Percentiles rank a stretch among this genome's conserved stretches.
Conservation (phyloP, 2,329 filamentous ascomycete genomes). For the Furcasterigmium sp. region DNA sequence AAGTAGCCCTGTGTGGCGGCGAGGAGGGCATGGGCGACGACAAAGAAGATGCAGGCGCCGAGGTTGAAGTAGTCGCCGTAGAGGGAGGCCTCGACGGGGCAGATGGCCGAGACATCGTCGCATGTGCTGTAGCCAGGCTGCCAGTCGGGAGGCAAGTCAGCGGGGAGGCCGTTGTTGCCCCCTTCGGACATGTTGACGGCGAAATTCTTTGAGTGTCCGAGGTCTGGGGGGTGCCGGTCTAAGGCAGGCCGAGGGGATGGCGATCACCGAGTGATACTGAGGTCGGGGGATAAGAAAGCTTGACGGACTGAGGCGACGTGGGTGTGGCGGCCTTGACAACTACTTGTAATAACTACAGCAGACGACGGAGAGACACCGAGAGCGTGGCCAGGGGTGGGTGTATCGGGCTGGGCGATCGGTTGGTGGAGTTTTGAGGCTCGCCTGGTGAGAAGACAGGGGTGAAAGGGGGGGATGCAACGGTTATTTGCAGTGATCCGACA, state of each 20-base stretch:
- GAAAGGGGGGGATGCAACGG: too few relatives aligned
- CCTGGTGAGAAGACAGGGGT: background rate
- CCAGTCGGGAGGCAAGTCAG: background rate
- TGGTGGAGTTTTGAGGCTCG: background rate
- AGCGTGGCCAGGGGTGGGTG: background rate
- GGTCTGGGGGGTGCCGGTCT: too few relatives aligned
- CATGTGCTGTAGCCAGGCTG: conserved; percentile 3
- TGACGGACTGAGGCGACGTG: background rate
- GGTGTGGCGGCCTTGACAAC: background rate
- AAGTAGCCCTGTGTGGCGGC: conserved; percentile 25
- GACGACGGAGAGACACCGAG: background rate
- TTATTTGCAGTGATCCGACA: too few relatives aligned
- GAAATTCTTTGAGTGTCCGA: too few relatives aligned
- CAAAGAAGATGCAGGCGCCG: conserved; percentile 23
- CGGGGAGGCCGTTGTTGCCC: background rate
- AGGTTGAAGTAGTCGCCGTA: conserved; percentile 18
- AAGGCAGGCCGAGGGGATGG: too few relatives aligned
- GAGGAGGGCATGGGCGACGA: conserved; percentile 25
- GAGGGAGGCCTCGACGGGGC: conserved; percentile 15
- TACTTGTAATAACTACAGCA: background rate
- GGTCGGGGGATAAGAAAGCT: background rate
- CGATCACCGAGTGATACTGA: too few relatives aligned
- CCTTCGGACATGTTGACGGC: background rate
- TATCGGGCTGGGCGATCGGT: background rate
- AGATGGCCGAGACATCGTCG: conserved; percentile 1